Percentiles rank a stretch among this genome's conserved stretches.
phyloP scores from a whole-genome alignment of 106 monocot genomes.

The Allium fistulosum region DNA sequence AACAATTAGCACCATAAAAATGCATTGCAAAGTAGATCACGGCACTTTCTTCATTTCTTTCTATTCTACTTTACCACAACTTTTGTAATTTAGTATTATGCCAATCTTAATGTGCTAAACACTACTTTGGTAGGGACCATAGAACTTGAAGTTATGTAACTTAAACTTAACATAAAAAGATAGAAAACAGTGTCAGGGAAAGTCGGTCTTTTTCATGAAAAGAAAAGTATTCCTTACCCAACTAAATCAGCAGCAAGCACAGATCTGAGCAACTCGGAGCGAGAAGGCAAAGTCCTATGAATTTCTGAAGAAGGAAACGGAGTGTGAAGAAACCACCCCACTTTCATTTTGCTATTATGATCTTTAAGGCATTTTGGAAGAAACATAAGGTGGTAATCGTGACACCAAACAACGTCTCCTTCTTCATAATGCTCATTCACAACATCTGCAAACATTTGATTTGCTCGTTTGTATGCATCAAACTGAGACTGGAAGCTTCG shows the following conservation, averaged over 20 bases:
- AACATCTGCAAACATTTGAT: slow-evolving; percentile 97
- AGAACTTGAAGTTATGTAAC: no score
- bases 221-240: slow-evolving; percentile 45
- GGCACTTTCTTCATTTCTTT: no score
- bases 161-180: no score
- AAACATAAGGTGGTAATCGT: slow-evolving; percentile 98
- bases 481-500: slow-evolving; percentile 99
- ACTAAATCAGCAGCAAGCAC: slow-evolving; percentile 76
- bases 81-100: no score
- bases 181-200: neutral
- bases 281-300: slow-evolving; percentile 78
- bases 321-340: slow-evolving; percentile 94
- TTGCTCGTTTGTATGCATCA: slow-evolving; percentile 88
- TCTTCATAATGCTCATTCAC: slow-evolving; percentile 90
- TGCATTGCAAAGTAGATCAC: no score
- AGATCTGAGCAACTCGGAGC: slow-evolving; percentile 76
- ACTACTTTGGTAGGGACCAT: no score
- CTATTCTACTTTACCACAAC: no score
- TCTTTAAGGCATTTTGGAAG: slow-evolving; percentile 95
- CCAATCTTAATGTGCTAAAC: no score
- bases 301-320: slow-evolving; percentile 95
- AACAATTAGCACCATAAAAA: no score
- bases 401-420: slow-evolving; percentile 99
- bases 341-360: slow-evolving; percentile 81
- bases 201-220: no score